These are phyloP conservation scores for Trichocomaceae sp. DNA, from an alignment of 2,329 filamentous ascomycete species.

Conservation along the genomic window DNA sequence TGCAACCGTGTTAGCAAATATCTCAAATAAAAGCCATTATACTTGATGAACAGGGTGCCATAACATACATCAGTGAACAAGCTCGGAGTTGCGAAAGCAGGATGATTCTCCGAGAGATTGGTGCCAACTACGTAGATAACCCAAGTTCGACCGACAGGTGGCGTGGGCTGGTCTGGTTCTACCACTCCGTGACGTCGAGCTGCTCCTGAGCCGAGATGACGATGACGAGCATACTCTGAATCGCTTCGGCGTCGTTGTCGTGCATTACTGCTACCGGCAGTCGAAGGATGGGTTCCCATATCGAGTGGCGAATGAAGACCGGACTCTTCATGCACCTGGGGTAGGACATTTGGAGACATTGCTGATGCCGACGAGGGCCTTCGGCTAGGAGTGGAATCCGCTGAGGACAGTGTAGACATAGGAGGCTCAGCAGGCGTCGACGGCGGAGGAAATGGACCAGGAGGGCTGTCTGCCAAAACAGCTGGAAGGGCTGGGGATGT, in stretches of 20 bases:
- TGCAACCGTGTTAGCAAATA: slow-evolving; percentile 20
- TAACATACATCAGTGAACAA: slow-evolving; percentile 59
- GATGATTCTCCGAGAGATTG: slow-evolving; percentile 63
- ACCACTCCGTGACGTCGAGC: slow-evolving; percentile 59
- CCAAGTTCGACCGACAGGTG: slow-evolving; percentile 56
- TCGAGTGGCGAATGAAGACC: slow-evolving; percentile 35
- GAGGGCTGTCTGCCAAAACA: slow-evolving; percentile 49
- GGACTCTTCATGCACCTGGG: slow-evolving; percentile 35
- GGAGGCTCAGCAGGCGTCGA: slow-evolving; percentile 57
- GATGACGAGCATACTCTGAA: slow-evolving; percentile 51
- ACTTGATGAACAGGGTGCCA: neutral
- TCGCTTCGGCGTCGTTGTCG: slow-evolving; percentile 53
- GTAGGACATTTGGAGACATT: slow-evolving; percentile 30
- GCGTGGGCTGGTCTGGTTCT: slow-evolving; percentile 47
- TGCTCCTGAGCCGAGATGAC: slow-evolving; percentile 55
- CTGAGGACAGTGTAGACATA: slow-evolving; percentile 49
- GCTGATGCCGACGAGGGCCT: slow-evolving; percentile 44
- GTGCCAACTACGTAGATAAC: slow-evolving; percentile 66
- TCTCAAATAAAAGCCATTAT: neutral
- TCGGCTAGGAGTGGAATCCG: slow-evolving; percentile 44
- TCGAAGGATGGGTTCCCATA: slow-evolving; percentile 30
- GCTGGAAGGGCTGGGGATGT: slow-evolving; percentile 35
- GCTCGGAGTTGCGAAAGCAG: slow-evolving; percentile 62
- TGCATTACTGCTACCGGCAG: slow-evolving; percentile 25
- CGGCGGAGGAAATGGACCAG: slow-evolving; percentile 55